Evolutionary conservation across 306 rosid genomes (phyloP), one percentile per base, ranked within the genome.

Genomic region (Glycyrrhiza uralensis): DNA sequence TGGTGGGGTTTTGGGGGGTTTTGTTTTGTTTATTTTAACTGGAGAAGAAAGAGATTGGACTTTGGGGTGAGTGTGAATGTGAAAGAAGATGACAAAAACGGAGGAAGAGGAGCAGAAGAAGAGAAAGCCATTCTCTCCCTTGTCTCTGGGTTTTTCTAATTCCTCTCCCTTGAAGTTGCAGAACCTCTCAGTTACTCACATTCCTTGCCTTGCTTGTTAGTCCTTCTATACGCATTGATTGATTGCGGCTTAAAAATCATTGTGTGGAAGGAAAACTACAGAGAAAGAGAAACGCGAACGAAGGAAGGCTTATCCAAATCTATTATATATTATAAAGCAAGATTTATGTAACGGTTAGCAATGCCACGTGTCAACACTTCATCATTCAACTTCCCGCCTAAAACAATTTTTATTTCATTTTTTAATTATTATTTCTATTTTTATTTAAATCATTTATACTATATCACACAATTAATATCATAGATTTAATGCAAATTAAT

Each of bases 181-280:
- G 55, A 47, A 6, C 38, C 63, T 2, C 62, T 75, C 81, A 76
- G 71, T 66, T 24, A 61, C 86, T 82, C 77, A 45, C 87, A 86
- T 88, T 89, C 93, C 74, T 84, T 79, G 66, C 70, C 92, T 86
- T 83, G 72, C 81, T 85, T 84, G 80, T 52, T 49, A 74, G 76
- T 57, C 46, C 73, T 80, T 85, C 84, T 36, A 54, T 76, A 46
- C 76, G n/a, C n/a, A n/a, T n/a, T n/a, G n/a, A n/a, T n/a, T n/a
- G n/a, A 79, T 59, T 62, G 75, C 23, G 39, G 66, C 66, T 29
- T 28, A 22, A 62, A 6, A 22, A 45, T 47, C 52, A 18, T 41
- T 46, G 46, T 46, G 46, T 22, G 15, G 1, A 50, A 55, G 47
- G 78, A 32, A 54, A 65, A 33, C 17, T 35, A 18, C 17, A 2